Conservation (phyloP, 345 rosid genomes). For the Pistacia atlantica region DNA sequence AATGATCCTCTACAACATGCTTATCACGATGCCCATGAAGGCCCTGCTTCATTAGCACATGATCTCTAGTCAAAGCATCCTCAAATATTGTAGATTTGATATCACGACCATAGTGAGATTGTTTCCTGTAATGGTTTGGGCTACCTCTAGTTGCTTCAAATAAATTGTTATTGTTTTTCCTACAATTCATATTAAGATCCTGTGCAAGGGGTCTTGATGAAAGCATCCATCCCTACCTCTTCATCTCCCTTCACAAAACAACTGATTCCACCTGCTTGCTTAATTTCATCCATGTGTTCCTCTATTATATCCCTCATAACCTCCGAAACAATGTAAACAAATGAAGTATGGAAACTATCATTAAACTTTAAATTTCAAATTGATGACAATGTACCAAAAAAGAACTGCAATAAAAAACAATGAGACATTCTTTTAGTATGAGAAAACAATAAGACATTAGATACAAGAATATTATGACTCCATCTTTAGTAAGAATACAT, state of each 20-base stretch:
- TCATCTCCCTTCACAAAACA: slow-evolving; percentile 61
- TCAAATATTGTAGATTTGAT: slow-evolving; percentile 29
- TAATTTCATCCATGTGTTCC: slow-evolving; percentile 81
- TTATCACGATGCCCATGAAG: slow-evolving; percentile 32
- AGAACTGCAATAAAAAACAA: background rate
- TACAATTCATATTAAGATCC: slow-evolving; percentile 16
- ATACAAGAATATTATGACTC: background rate
- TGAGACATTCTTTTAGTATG: background rate
- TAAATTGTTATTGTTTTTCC: slow-evolving; percentile 22
- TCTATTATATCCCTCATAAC: slow-evolving; percentile 84
- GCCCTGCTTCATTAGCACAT: slow-evolving; percentile 32
- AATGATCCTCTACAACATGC: slow-evolving; percentile 31
- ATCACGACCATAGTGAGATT: slow-evolving; percentile 29
- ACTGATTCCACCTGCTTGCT: slow-evolving; percentile 88
- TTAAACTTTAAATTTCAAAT: background rate
- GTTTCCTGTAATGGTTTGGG: slow-evolving; percentile 30
- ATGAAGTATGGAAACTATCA: slow-evolving; percentile 2
- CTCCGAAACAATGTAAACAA: slow-evolving; percentile 32
- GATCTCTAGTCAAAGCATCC: slow-evolving; percentile 29
- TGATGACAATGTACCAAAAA: background rate
- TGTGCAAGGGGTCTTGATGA: slow-evolving; percentile 28
- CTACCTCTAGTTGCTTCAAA: slow-evolving; percentile 26
- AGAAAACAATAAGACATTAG: background rate
- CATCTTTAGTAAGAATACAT: background rate
- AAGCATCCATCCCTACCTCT: slow-evolving; percentile 30